Conservation (phyloP, 2,329 filamentous ascomycete genomes). For the Colletotrichum scovillei region DNA sequence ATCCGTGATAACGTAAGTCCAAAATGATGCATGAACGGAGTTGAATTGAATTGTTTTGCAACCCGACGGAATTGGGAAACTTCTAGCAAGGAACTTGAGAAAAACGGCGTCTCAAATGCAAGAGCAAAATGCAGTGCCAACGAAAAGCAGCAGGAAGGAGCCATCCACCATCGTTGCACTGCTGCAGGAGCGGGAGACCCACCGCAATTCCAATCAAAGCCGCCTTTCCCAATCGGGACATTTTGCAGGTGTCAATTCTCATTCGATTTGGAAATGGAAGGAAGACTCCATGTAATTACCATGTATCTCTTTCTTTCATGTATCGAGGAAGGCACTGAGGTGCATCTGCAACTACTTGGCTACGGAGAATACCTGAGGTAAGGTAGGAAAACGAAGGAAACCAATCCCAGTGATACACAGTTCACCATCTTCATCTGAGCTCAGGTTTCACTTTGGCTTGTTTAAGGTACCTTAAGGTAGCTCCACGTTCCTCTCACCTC, state of each 20-base stretch:
- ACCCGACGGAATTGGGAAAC: neutral
- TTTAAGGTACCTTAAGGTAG: neutral
- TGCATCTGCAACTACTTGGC: too few species aligned
- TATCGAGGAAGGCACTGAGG: neutral
- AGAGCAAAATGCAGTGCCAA: neutral
- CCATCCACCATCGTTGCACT: neutral
- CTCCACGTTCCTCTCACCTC: neutral
- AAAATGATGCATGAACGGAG: neutral
- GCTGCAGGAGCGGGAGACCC: neutral
- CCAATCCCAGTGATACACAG: neutral
- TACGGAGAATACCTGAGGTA: too few species aligned
- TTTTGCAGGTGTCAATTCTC: neutral
- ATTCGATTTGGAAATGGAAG: neutral
- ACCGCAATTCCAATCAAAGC: conserved; percentile 6
- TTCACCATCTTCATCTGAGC: neutral
- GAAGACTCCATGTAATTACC: too few species aligned
- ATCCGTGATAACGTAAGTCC: too few species aligned
- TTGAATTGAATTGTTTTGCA: neutral
- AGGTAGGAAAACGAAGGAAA: too few species aligned
- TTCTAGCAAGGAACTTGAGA: neutral
- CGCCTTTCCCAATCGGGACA: neutral
- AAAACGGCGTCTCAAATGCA: neutral
- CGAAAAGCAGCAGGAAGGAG: neutral
- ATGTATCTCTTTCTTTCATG: neutral
- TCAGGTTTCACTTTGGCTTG: neutral